Evolutionary conservation across 192 early-diverging fungal genomes (phyloP).

Genomic region (Gaertneriomyces sp.): DNA sequence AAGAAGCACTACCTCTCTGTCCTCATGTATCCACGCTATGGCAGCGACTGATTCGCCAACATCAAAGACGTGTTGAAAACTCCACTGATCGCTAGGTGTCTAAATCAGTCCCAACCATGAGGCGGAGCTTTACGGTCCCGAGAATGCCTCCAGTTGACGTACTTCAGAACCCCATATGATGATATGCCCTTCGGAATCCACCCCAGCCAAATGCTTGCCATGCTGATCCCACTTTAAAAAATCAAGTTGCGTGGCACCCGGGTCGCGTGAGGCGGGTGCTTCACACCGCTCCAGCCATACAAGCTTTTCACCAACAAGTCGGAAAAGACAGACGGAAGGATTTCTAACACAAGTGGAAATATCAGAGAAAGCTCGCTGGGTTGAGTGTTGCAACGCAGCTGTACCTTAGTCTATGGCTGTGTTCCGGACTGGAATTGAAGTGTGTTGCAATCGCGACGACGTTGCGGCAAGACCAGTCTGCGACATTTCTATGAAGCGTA

Average conservation of each 20-base stretch:
- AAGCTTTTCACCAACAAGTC: too few relatives aligned
- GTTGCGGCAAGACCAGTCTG: too few relatives aligned
- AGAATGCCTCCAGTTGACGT: not conserved
- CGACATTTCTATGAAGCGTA: too few relatives aligned
- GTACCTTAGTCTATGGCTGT: too few relatives aligned
- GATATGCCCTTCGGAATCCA: not conserved
- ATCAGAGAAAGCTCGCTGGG: too few relatives aligned
- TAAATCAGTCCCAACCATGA: conserved; percentile 11
- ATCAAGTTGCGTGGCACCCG: not conserved
- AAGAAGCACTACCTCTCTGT: not conserved
- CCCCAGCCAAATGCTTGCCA: not conserved
- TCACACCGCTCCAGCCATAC: too few relatives aligned
- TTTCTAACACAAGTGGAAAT: too few relatives aligned
- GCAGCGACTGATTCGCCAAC: not conserved
- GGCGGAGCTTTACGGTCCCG: not conserved
- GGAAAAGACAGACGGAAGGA: too few relatives aligned
- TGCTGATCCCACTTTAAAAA: conserved; percentile 7
- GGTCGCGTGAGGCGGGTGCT: too few relatives aligned
- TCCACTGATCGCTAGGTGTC: conserved; percentile 45
- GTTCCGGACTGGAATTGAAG: too few relatives aligned
- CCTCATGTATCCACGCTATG: conserved; percentile 28
- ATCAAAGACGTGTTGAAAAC: conserved; percentile 16
- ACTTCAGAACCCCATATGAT: not conserved
- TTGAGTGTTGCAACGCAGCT: too few relatives aligned
- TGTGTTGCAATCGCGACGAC: too few relatives aligned